Conservation (phyloP, 2,329 filamentous ascomycete genomes). For the Lecanicillium sp. region DNA sequence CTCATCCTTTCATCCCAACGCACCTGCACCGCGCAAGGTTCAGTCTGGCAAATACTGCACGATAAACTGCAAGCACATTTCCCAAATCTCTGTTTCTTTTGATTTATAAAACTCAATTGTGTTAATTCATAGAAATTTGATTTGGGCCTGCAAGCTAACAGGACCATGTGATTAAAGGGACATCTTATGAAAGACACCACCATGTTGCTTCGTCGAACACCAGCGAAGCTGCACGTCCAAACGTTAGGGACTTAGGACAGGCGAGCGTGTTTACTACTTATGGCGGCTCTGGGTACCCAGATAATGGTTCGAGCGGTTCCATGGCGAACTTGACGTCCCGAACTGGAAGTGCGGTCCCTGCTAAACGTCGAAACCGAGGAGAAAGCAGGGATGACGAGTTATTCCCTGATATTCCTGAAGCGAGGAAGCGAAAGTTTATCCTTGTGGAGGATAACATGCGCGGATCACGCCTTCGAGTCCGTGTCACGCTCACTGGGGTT, state of each 20-base stretch:
- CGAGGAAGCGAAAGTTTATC: slow-evolving; percentile 93
- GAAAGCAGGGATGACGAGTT: slow-evolving; percentile 56
- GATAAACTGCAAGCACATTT: too few relatives aligned
- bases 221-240: slow-evolving; percentile 22
- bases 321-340: slow-evolving; percentile 53
- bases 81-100: too few relatives aligned
- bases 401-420: slow-evolving; percentile 81
- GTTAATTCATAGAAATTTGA: too few relatives aligned
- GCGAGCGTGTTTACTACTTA: slow-evolving; percentile 69
- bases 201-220: slow-evolving; percentile 41
- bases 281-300: slow-evolving; percentile 50
- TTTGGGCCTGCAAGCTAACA: too few relatives aligned
- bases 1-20: too few relatives aligned
- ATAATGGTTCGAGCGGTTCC: slow-evolving; percentile 39
- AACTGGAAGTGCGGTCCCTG: slow-evolving; percentile 14
- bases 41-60: too few relatives aligned
- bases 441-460: slow-evolving; percentile 85
- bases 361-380: slow-evolving; percentile 36
- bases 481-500: slow-evolving; percentile 86
- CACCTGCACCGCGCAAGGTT: too few relatives aligned
- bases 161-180: too few relatives aligned
- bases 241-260: slow-evolving; percentile 52
- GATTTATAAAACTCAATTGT: too few relatives aligned
- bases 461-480: slow-evolving; percentile 73
- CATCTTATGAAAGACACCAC: slow-evolving; percentile 53